Base-by-base conservation (phyloP, 2,329 filamentous ascomycete species). In the Hypoxylon sp. region DNA sequence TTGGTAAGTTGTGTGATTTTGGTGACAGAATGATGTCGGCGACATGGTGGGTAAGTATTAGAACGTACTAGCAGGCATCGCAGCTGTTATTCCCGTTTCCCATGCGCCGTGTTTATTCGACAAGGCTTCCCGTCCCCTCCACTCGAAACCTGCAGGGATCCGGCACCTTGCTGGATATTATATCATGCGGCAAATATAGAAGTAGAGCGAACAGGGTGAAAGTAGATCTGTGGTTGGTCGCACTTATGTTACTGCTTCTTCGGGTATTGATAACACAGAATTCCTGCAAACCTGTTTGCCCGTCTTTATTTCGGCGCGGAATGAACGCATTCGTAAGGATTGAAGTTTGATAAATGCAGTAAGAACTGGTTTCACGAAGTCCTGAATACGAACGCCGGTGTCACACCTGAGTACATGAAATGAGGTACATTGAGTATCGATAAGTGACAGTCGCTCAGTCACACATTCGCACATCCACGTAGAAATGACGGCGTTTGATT, bases 11-110 rank as follows among this genome's bases (percentile, higher is more conserved):
- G 35, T 17, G 51, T 48, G 62, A 48, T 53, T 37, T 59, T 13
- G 53, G 54, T 58, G 71, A 65, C 71, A 44, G 17, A 62, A 42
- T 42, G n/a, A 50, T 44, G 50, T 52, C 19, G 35, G 19, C 50
- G 35, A 51, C 24, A 60, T 44, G n/a, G 24, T 60, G 32, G 15
- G 19, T 21, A 42, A 27, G 13, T 57, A 59, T 54, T 35, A 59
- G 24, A 42, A 73, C 73, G n/a, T 74, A 75, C 70, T 74, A 46
- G 68, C 68, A 61, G 71, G 72, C 75, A 76, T 76, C 53, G 44
- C 72, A 47, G 56, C 51, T 56, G 46, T 57, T 29, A 47, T 47
- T 66, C 29, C 13, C 37, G 60, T 52, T 68, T 63, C 62, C 61
- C 69, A 68, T 67, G 60, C 54, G 60, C 50, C 32, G 55, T 53